Evolutionary conservation across 805 yeast species (phyloP).

Genomic region (Brettanomyces nanus): DNA sequence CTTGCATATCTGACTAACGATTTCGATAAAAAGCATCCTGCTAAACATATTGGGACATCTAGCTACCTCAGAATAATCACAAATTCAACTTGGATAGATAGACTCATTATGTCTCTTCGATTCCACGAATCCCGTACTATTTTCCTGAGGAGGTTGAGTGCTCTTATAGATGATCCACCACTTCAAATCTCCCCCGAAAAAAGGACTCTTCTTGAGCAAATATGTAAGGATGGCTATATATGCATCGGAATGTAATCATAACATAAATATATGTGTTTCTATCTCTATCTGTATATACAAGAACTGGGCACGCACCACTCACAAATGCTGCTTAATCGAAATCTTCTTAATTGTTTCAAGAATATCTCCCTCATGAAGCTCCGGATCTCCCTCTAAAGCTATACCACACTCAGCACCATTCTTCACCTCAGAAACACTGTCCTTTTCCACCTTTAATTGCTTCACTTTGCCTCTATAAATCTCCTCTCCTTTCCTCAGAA

Average conservation of each 20-base stretch:
- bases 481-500: conserved; percentile 41
- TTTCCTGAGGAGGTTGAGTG: conserved; percentile 12
- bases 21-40: not conserved
- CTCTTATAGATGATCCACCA: too few species aligned
- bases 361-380: conserved; percentile 51
- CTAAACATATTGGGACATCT: not conserved
- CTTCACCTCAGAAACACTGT: conserved; percentile 65
- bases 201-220: not conserved
- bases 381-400: conserved; percentile 39
- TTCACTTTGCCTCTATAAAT: conserved; percentile 38
- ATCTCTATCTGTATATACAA: too few species aligned
- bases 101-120: conserved; percentile 9
- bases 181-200: conserved; percentile 5
- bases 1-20: conserved; percentile 8
- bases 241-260: not conserved
- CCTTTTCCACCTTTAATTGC: conserved; percentile 74
- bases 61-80: not conserved
- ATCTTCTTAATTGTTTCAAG: conserved; percentile 68
- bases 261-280: too few species aligned
- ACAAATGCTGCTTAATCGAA: conserved; percentile 45
- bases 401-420: conserved; percentile 92
- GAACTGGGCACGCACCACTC: too few species aligned
- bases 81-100: conserved; percentile 10
- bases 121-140: conserved; percentile 19
- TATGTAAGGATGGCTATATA: not conserved